These are phyloP conservation scores for Oemleria cerasiformis DNA, from an alignment of 306 rosid genomes.

Conservation along the genomic window DNA sequence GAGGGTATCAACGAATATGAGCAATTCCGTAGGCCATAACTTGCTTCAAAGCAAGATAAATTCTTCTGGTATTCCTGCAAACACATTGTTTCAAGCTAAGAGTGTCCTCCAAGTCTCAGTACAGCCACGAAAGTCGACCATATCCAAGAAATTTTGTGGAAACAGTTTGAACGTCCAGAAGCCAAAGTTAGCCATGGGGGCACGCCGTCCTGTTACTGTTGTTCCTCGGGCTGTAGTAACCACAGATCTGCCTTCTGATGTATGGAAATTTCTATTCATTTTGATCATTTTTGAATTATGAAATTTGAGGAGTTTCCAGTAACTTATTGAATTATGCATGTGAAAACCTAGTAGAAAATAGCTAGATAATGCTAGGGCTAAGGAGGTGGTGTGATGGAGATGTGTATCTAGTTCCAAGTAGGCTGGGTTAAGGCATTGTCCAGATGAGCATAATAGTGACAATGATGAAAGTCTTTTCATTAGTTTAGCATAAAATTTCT, in stretches of 20 bases:
- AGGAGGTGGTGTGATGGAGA: slow-evolving; percentile 5
- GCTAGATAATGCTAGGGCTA: neutral
- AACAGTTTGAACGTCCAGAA: slow-evolving; percentile 43
- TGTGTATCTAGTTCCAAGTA: neutral
- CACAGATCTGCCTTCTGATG: slow-evolving; percentile 54
- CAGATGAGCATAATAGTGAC: neutral
- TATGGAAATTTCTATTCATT: slow-evolving; percentile 10
- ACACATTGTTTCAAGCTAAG: slow-evolving; percentile 43
- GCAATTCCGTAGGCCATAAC: slow-evolving; percentile 54
- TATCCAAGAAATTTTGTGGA: slow-evolving; percentile 56
- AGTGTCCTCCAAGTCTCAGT: slow-evolving; percentile 43
- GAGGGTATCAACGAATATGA: slow-evolving; percentile 54
- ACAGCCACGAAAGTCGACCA: slow-evolving; percentile 37
- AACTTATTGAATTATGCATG: neutral
- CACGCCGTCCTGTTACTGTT: slow-evolving; percentile 18
- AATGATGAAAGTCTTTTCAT: too few species aligned
- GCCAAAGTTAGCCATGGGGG: slow-evolving; percentile 48
- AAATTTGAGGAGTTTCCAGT: neutral
- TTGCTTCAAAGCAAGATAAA: slow-evolving; percentile 54
- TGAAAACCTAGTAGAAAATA: neutral
- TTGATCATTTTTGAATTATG: neutral
- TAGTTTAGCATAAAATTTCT: too few species aligned
- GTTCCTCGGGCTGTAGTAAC: slow-evolving; percentile 63
- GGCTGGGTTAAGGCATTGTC: neutral
- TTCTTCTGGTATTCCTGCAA: slow-evolving; percentile 49